These are phyloP conservation scores for Coemansia sp. DNA, from an alignment of 371 early-diverging fungal genomes.

Conservation along the genomic window DNA sequence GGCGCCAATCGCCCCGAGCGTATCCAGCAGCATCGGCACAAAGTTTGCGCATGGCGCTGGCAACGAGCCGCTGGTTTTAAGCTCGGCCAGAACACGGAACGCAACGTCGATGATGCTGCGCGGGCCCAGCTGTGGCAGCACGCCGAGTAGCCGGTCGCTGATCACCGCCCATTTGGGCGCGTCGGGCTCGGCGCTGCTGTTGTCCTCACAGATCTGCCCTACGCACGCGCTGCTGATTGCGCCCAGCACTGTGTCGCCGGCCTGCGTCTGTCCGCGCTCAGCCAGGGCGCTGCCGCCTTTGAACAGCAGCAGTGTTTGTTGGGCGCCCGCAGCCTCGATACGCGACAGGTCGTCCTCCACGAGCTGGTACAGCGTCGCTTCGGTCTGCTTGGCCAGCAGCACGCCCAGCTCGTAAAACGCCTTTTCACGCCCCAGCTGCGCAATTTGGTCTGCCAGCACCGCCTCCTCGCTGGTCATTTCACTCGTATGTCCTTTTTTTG, in stretches of 20 bases:
- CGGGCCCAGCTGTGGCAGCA: constrained; percentile 27
- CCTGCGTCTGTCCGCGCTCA: constrained; percentile 11
- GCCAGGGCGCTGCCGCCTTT: constrained; percentile 31
- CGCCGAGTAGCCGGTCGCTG: constrained; percentile 31
- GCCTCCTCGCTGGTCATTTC: neutral
- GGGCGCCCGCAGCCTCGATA: neutral
- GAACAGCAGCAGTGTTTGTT: constrained; percentile 6
- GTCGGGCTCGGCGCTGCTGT: constrained; percentile 1
- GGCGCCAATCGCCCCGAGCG: constrained; percentile 28
- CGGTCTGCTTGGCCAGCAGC: constrained; percentile 10
- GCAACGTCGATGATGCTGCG: constrained; percentile 37
- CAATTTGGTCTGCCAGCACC: neutral
- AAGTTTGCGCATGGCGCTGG: constrained; percentile 11
- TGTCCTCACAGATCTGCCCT: constrained; percentile 39
- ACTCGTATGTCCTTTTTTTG: neutral
- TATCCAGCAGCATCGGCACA: constrained; percentile 42
- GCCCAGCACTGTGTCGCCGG: constrained; percentile 6
- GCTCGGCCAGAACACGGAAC: constrained; percentile 41
- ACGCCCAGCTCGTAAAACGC: constrained; percentile 16
- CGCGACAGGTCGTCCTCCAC: constrained; percentile 17
- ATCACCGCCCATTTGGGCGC: constrained; percentile 19
- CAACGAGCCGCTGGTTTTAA: constrained; percentile 35
- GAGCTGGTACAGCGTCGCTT: constrained; percentile 8
- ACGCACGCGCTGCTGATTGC: constrained; percentile 23
- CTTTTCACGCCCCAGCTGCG: constrained; percentile 10